Conservation (phyloP, 1,284 basidiomycete species). For the Phylloboletellus chloephorus region DNA sequence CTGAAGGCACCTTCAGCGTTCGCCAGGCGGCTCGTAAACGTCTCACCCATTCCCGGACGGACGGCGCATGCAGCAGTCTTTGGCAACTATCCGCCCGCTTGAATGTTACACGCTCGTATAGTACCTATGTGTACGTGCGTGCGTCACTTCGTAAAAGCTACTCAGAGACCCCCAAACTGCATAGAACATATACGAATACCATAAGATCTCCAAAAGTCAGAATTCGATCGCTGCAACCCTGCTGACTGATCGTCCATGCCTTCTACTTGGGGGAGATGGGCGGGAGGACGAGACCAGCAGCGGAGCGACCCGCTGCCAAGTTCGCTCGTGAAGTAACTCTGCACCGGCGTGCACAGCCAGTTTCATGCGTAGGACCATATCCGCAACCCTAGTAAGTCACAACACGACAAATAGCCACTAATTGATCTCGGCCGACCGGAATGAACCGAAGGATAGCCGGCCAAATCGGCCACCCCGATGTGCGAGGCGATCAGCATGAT, state of each 20-base stretch:
- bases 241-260: slow-evolving; percentile 13
- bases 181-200: background rate
- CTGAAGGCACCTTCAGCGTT: no score
- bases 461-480: no score
- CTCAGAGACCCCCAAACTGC: background rate
- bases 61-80: no score
- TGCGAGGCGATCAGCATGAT: no score
- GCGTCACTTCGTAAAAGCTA: background rate
- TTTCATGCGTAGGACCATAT: background rate
- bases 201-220: slow-evolving; percentile 1
- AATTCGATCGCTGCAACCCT: slow-evolving; percentile 14
- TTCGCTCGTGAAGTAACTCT: background rate
- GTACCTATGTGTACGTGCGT: background rate
- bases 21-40: no score
- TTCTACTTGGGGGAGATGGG: background rate
- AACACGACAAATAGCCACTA: no score
- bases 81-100: background rate
- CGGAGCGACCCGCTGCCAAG: background rate
- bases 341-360: background rate
- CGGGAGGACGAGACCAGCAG: slow-evolving; percentile 8
- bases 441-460: no score
- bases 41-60: no score
- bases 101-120: no score
- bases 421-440: no score
- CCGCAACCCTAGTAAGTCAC: no score